Evolutionary conservation across 2,329 filamentous ascomycete species (phyloP), one percentile per base, ranked within the genome.

Genomic region (Cercospora nicotianae): DNA sequence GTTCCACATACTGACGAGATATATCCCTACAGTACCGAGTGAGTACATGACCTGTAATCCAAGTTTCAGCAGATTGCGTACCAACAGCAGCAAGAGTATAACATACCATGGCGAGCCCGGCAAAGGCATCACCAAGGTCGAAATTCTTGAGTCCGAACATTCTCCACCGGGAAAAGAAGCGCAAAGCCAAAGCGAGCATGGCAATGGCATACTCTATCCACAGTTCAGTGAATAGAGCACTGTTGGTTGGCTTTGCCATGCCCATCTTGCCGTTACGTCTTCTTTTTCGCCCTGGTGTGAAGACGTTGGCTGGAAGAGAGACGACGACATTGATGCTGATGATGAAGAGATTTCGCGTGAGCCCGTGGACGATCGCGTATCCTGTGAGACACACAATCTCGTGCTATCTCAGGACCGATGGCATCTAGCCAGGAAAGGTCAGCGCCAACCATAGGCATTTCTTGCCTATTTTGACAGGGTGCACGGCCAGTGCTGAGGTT

Each of bases 11-110:
- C 66, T 67, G 26, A 63, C 48, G 26, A 70, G 48, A 33, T 72
- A 72, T 26, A 72, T 72, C 4, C 69, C 71, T 33, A 66, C 48
- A 8, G 63, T 71, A 60, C 64, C 65, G 26, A 71, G 66, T 18
- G 63, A 61, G 61, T 71, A 70, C 55, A 70, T 70, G 9, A 64
- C 59, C 63, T 64, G 20, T 8, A 6, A 13, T 28, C 4, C 9
- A 13, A 18, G 31, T 33, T 20, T 48, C 7, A 23, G 42, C 12
- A 2, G 13, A 6, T 7, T 28, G 59, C 48, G 3, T 26, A 55
- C 58, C 45, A 55, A 23, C 48, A 28, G 58, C 33, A 59, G 36
- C 31, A 20, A 63, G 62, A 42, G 51, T 58, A 26, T 64, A 59
- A 30, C 51, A 64, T 23, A 70, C 68, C 66, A 65, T 64, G 48